Conservation (phyloP, 805 yeast species). For the Saccharomyces paradoxus region DNA sequence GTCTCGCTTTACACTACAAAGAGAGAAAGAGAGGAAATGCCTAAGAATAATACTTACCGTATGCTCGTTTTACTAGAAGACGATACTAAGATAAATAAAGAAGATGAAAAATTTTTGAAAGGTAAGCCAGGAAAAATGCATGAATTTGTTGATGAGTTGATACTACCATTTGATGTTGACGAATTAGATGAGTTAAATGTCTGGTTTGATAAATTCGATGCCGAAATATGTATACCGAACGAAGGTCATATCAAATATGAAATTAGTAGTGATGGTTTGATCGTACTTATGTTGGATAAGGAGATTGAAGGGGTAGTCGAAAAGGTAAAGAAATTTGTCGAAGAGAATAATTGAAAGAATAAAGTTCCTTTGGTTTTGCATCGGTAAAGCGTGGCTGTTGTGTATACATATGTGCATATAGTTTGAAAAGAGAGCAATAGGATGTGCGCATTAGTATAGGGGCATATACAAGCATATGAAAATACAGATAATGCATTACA, state of each 20-base stretch:
- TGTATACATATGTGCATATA: neutral
- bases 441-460: neutral
- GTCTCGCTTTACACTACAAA: neutral
- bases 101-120: slow-evolving; percentile 1
- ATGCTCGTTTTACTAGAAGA: slow-evolving; percentile 28
- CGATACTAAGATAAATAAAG: neutral
- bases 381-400: neutral
- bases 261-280: slow-evolving; percentile 32
- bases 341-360: slow-evolving; percentile 4
- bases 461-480: neutral
- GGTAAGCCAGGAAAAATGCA: slow-evolving; percentile 19
- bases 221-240: slow-evolving; percentile 31
- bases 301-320: slow-evolving; percentile 21
- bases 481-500: neutral
- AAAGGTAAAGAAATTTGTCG: slow-evolving; percentile 24
- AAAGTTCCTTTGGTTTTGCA: neutral
- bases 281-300: slow-evolving; percentile 27
- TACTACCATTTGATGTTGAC: slow-evolving; percentile 25
- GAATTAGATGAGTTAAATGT: slow-evolving; percentile 26
- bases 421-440: neutral
- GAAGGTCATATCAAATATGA: slow-evolving; percentile 33
- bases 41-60: slow-evolving; percentile 19
- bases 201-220: slow-evolving; percentile 33
- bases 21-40: slow-evolving; percentile 4
- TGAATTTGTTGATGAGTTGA: slow-evolving; percentile 29